phyloP scores from a whole-genome alignment of 208 protist species.

The Crithidia bombi region DNA sequence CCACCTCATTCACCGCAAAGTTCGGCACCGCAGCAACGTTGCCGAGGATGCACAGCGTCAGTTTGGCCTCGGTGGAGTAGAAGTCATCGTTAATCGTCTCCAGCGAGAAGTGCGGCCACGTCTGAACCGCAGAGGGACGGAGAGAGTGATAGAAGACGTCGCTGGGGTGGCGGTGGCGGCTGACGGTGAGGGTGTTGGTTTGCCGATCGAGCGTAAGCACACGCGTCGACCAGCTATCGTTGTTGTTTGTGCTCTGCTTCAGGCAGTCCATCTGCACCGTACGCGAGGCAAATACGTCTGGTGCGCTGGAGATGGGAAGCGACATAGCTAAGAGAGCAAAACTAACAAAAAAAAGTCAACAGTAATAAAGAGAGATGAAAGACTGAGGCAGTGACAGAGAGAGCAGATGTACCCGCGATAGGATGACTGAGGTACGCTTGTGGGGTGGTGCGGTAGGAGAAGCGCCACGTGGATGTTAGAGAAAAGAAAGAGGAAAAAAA shows the following conservation, averaged over 20 bases:
- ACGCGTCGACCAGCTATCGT: not conserved
- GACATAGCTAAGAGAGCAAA: not conserved
- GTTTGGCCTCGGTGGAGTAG: conserved; percentile 9
- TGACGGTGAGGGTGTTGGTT: conserved; percentile 2
- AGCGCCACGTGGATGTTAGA: too few relatives aligned
- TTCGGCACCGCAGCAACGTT: conserved; percentile 2
- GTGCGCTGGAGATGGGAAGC: not conserved
- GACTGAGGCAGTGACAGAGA: too few relatives aligned
- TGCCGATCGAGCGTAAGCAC: not conserved
- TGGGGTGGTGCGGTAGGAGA: too few relatives aligned
- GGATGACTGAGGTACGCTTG: too few relatives aligned
- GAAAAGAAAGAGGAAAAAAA: too few relatives aligned
- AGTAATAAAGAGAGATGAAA: too few relatives aligned
- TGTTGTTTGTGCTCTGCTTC: conserved; percentile 10
- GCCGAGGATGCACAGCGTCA: conserved; percentile 12
- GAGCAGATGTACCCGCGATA: too few relatives aligned
- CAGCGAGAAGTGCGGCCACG: conserved; percentile 10
- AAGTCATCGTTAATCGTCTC: conserved; percentile 7
- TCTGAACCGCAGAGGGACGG: conserved; percentile 3
- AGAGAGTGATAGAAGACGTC: conserved; percentile 14
- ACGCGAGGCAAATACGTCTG: not conserved
- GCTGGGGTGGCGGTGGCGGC: conserved; percentile 5
- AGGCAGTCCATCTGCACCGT: conserved; percentile 1
- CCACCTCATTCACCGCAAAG: not conserved
- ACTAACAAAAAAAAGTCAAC: not conserved